Evolutionary conservation across 2,329 filamentous ascomycete genomes (phyloP).

Genomic region (Zymoseptoria crescenta): DNA sequence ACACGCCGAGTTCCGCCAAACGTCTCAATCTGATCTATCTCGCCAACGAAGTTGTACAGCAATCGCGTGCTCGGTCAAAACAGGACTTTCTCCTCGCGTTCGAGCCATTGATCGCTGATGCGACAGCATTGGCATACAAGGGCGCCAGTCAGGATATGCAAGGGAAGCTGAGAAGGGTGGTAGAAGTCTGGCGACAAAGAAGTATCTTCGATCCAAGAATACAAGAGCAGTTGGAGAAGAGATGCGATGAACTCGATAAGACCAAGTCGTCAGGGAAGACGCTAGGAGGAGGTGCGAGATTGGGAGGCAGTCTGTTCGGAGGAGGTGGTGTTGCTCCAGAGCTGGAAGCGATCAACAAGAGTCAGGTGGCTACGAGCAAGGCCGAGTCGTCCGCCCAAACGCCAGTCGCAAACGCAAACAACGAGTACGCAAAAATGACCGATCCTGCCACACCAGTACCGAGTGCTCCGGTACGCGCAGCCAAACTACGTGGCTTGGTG

Average conservation of each 20-base stretch:
- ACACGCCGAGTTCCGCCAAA: conserved; percentile 70
- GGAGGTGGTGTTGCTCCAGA: conserved; percentile 62
- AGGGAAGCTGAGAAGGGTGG: conserved; percentile 74
- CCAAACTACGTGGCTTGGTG: conserved; percentile 78
- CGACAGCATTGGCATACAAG: conserved; percentile 83
- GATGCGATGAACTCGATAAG: conserved; percentile 60
- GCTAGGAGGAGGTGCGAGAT: conserved; percentile 22
- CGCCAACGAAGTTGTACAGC: conserved; percentile 94
- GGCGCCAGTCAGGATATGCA: conserved; percentile 80
- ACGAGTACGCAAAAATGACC: conserved; percentile 77
- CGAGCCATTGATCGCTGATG: conserved; percentile 84
- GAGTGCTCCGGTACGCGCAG: conserved; percentile 83
- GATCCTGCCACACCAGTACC: conserved; percentile 62
- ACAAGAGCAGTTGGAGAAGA: conserved; percentile 69
- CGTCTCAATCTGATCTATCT: conserved; percentile 88
- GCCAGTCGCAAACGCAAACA: conserved; percentile 60
- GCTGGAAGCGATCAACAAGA: conserved; percentile 63
- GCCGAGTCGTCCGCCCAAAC: conserved; percentile 60
- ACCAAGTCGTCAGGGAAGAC: conserved; percentile 20
- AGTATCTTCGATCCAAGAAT: conserved; percentile 75
- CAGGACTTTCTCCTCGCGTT: conserved; percentile 90
- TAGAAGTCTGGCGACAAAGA: conserved; percentile 89
- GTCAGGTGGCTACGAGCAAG: conserved; percentile 68
- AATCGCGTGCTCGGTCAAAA: conserved; percentile 86
- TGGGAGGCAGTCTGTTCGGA: conserved; percentile 65